These are phyloP conservation scores for Astragalus glycyphyllos DNA, from an alignment of 306 rosid genomes.

Conservation along the genomic window DNA sequence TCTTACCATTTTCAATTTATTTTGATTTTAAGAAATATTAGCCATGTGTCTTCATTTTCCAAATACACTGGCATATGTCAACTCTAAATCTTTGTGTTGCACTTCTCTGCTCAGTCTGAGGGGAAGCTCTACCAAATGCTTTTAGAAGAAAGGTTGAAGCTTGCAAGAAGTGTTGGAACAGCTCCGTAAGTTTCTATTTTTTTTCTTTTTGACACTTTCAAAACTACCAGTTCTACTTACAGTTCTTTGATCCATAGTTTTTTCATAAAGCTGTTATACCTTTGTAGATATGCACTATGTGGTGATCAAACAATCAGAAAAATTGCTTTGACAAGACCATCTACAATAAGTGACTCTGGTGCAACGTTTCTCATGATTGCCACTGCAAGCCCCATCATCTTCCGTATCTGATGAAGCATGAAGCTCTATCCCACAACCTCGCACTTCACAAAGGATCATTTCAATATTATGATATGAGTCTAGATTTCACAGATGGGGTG, in stretches of 20 bases:
- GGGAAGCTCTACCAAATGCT: conserved; percentile 67
- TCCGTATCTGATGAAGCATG: too few species aligned
- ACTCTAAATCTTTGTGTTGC: conserved; percentile 20
- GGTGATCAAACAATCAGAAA: conserved; percentile 83
- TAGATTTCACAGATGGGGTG: conserved; percentile 4
- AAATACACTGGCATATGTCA: conserved; percentile 26
- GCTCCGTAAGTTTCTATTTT: conserved; percentile 71
- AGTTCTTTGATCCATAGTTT: conserved; percentile 27
- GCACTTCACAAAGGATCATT: conserved; percentile 46
- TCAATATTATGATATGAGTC: not conserved
- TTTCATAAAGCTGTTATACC: conserved; percentile 5
- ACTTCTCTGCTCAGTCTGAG: conserved; percentile 61
- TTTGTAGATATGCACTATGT: conserved; percentile 81
- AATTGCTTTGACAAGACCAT: conserved; percentile 82
- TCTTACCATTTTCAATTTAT: too few species aligned
- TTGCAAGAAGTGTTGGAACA: conserved; percentile 76
- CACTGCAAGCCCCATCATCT: too few species aligned
- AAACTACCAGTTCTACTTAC: too few species aligned
- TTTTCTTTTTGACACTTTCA: too few species aligned
- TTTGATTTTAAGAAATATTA: too few species aligned
- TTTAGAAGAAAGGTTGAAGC: conserved; percentile 87
- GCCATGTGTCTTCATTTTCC: too few species aligned
- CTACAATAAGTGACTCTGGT: too few species aligned
- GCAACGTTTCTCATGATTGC: too few species aligned
- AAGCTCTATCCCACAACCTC: too few species aligned